Base-by-base conservation (phyloP, 2,329 filamentous ascomycete genomes). In the Calonectria pseudoturangicola region DNA sequence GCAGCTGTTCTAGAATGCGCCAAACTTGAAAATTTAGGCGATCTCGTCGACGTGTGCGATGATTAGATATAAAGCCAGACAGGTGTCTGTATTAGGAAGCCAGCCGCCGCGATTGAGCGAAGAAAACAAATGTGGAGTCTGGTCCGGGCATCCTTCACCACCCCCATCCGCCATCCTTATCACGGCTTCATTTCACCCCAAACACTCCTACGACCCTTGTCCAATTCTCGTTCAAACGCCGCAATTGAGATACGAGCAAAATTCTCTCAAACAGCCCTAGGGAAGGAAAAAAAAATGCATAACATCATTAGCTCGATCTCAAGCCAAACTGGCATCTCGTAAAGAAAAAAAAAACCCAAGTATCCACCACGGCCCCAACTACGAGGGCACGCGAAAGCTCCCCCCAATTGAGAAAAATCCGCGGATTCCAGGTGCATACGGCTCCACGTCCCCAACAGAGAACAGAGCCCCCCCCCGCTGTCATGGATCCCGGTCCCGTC, bases 371-470 rank as follows among this genome's bases (percentile, higher is more conserved):
- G 12, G 30, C 51, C 28, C 50, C 50, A 56, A 36, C 27, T 33
- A 28, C 28, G 10, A 36, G 33, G 30, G 33, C 28, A 33, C 30
- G n/a, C 51, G 2, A 18, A 13, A 25, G 18, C 30, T 56, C n/a
- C 28, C 50, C 28, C 28, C 15, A n/a, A 13, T n/a, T 10, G 27
- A 18, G 28, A 56, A 56, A 56, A 56, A 56, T 33, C 51, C 51
- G 51, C 51, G 51, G 51, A n/a, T 18, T 56, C 56, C 56, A 60
- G 15, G 54, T 43, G 18, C 41, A 43, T 12, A n/a, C 33, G 25
- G 50, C 62, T 58, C 62, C 68, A 58, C 62, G 62, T 36, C 18
- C 16, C 51, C 43, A 54, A 58, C 27, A 68, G 45, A 36, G n/a
- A 63, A 21, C 21, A 21, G 21, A 21, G 21, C 10, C 25, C 47